phyloP scores from a whole-genome alignment of 2,329 filamentous ascomycete genomes.

The Alternaria sp. region DNA sequence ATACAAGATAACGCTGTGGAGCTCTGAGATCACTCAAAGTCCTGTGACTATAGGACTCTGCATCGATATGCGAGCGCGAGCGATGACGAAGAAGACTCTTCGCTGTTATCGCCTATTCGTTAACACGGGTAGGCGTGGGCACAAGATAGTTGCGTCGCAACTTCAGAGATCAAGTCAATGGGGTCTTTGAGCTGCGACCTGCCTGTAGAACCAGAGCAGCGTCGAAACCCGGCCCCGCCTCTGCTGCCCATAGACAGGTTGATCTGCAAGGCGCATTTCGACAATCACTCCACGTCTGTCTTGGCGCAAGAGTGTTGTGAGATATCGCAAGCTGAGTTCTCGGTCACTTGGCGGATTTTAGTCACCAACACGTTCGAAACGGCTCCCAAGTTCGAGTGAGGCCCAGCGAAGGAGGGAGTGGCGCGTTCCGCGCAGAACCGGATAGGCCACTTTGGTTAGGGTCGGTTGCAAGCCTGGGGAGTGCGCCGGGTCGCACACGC shows the following conservation, averaged over 20 bases:
- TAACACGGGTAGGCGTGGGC: neutral
- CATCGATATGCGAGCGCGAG: neutral
- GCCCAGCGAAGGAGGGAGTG: neutral
- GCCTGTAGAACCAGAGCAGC: neutral
- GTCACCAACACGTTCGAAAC: neutral
- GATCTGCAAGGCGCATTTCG: neutral
- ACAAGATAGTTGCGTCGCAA: neutral
- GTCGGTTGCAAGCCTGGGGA: neutral
- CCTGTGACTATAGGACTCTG: neutral
- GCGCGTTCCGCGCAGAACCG: constrained; percentile 12
- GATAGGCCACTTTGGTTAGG: neutral
- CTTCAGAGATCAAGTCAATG: neutral
- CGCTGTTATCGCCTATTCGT: neutral
- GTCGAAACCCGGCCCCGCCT: neutral
- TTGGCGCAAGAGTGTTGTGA: neutral
- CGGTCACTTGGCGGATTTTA: neutral
- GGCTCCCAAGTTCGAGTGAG: constrained; percentile 3
- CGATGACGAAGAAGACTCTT: neutral
- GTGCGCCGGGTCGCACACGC: neutral
- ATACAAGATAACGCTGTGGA: neutral
- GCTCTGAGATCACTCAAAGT: neutral
- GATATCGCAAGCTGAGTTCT: neutral
- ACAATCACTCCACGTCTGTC: neutral
- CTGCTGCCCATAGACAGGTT: neutral
- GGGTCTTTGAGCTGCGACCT: neutral